These are phyloP conservation scores for Pythium apleroticum DNA, from an alignment of 352 stramenopile genomes.

Conservation along the genomic window DNA sequence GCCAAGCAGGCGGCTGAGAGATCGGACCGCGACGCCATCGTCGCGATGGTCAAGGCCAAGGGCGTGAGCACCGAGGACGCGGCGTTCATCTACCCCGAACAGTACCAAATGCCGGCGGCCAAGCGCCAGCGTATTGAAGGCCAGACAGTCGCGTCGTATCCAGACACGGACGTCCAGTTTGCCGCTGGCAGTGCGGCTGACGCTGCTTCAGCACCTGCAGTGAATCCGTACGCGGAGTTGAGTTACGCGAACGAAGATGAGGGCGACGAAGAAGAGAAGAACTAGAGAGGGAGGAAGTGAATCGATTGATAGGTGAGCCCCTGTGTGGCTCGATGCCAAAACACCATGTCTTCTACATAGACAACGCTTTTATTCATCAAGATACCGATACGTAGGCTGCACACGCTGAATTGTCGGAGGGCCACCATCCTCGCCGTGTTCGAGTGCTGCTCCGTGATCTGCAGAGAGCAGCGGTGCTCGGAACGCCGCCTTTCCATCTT, in stretches of 20 bases:
- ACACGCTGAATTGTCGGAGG: not conserved
- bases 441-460: not conserved
- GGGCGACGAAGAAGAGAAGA: conserved; percentile 19
- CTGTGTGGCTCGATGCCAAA: not conserved
- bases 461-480: conserved; percentile 26
- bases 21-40: conserved; percentile 87
- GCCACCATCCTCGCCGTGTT: not conserved
- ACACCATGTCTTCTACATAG: too few relatives aligned
- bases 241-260: conserved; percentile 49
- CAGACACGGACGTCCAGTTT: conserved; percentile 70
- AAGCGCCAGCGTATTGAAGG: conserved; percentile 74
- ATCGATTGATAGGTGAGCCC: not conserved
- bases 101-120: conserved; percentile 68
- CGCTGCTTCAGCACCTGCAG: conserved; percentile 18
- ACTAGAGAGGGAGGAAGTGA: conserved; percentile 23
- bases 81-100: conserved; percentile 76
- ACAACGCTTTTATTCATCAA: conserved; percentile 24
- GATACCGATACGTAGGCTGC: conserved; percentile 52
- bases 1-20: conserved; percentile 85
- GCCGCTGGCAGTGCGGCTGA: not conserved
- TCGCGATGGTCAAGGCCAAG: conserved; percentile 79
- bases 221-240: conserved; percentile 48
- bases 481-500: not conserved
- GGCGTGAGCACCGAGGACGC: conserved; percentile 59
- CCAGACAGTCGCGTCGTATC: conserved; percentile 66